Base-by-base conservation (phyloP, 225 moss, liverwort and hornwort species). In the Marchantia paleacea region DNA sequence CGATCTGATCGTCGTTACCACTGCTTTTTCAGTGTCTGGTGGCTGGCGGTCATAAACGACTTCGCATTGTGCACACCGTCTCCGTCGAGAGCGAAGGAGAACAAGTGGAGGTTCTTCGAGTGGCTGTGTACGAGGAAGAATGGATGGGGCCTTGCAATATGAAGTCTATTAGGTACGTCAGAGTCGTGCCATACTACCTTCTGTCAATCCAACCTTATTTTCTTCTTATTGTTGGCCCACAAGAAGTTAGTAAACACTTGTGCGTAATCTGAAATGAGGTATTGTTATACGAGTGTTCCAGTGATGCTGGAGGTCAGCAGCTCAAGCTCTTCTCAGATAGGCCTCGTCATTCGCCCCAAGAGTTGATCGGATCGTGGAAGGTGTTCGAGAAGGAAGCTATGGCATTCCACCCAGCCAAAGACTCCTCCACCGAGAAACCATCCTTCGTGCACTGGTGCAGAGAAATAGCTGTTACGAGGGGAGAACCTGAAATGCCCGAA, bases 91-190 rank as follows among this genome's bases (percentile, higher is more conserved):
- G 90, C 52, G 87, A 85, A 64, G 89, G 91, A 75, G 97, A 92
- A 79, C 89, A 88, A 81, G 84, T 97, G 69, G 92, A 97, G 89
- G 92, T 97, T 67, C 82, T 94, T 25, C 91, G 94, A 58, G 84
- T 93, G 77, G 92, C 91, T 69, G 85, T 85, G 16, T 85, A 89
- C 74, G 94, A 93, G 84, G 97, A 97, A 79, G 92, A 97, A 76
- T 97, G 97, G 97, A 90, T 91, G 91, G 97, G 97, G 10, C 97
- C 97, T 79, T 82, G 87, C 82, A 92, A 92, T 77, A 87, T 94
- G 97, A 88, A 93, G 61, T 91, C 86, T 25, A 91, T 93, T 84
- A 97, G 97, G 94, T 94, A 64, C 53, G 58, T 25, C 47, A 29
- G 39, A 39, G 39, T 39, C 39, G 39, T 39, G 39, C 39, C 39